A percentile compares a stretch with the other conserved stretches of the same genome.
Evolutionary conservation across 1,139 yeast genomes (phyloP).

Genomic region (Wickerhamomyces sp.): DNA sequence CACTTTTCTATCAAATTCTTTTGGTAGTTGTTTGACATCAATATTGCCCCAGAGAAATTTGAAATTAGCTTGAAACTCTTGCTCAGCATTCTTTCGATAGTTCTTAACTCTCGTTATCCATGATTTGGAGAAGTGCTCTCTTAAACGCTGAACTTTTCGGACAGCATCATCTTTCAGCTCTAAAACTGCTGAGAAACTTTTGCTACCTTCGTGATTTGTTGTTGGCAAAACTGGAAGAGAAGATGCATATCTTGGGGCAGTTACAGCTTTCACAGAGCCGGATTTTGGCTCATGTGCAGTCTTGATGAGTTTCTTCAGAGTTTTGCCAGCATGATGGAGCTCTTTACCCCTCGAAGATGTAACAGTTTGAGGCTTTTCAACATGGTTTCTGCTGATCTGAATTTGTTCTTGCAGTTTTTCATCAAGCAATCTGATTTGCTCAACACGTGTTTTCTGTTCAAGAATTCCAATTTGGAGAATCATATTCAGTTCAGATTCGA

Average conservation of each 20-base stretch:
- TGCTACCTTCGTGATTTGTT: neutral
- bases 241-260: neutral
- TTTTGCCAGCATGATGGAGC: neutral
- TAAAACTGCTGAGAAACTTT: neutral
- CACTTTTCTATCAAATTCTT: slow-evolving; percentile 46
- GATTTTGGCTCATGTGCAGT: neutral
- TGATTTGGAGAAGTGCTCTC: slow-evolving; percentile 55
- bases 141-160: slow-evolving; percentile 21
- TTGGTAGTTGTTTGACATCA: slow-evolving; percentile 39
- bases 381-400: slow-evolving; percentile 42
- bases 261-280: neutral
- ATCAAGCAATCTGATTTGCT: slow-evolving; percentile 53
- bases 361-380: slow-evolving; percentile 23
- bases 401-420: slow-evolving; percentile 22
- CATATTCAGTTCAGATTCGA: slow-evolving; percentile 73
- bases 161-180: slow-evolving; percentile 3
- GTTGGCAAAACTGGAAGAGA: neutral
- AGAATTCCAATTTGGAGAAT: slow-evolving; percentile 71
- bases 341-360: slow-evolving; percentile 1
- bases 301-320: neutral
- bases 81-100: slow-evolving; percentile 38
- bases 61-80: slow-evolving; percentile 49
- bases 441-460: slow-evolving; percentile 67
- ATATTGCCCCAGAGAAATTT: slow-evolving; percentile 47
- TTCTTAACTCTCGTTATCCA: slow-evolving; percentile 66